Evolutionary conservation across 2,329 filamentous ascomycete genomes (phyloP), one percentile per base, ranked within the genome.

Genomic region (Aspergillus clavatus): DNA sequence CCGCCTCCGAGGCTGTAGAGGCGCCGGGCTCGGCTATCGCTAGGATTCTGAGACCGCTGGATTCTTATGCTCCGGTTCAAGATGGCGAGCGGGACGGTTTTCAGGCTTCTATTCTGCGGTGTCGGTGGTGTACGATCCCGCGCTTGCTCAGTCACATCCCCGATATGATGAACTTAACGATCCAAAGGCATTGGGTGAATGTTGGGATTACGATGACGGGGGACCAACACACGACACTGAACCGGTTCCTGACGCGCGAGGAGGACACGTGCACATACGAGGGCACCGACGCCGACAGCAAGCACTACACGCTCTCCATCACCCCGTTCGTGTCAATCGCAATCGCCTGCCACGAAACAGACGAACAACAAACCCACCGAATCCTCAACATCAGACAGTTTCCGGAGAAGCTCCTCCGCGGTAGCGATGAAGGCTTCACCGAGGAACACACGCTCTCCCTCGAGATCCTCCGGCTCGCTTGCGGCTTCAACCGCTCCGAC

Each of bases 101-200:
- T n/a, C 71, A 73, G 45, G 35, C 45, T 2, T 54, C 53, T 1
- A 56, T 73, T 3, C 45, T 72, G 21, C 54, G 54, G 4, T 69
- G 64, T 44, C 57, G 53, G 45, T 74, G 71, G 70, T 72, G 63
- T 45, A 72, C 65, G 0, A 43, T 60, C 19, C 46, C 58, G 3
- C 63, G 66, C 6, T 45, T 73, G 4, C 54, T 62, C 4, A 51
- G 50, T 3, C 60, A 63, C 36, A 37, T 73, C 2, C 67, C 66
- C 0, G 57, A 56, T 5, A 46, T 73, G 36, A 60, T 63, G 47
- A 55, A 56, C 1, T 51, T 72, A 23, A 53, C 49, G 6, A 55
- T 72, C 22, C 55, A 63, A 26, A 62, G 64, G 19, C 53, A 58
- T 8, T 69, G 67, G 66, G 43, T 67, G 40, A 49, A 53, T 8